A percentile compares a stretch with the other conserved stretches of the same genome.
Conservation (phyloP, 2,329 filamentous ascomycete genomes). For the Myriosclerotinia curreyana region DNA sequence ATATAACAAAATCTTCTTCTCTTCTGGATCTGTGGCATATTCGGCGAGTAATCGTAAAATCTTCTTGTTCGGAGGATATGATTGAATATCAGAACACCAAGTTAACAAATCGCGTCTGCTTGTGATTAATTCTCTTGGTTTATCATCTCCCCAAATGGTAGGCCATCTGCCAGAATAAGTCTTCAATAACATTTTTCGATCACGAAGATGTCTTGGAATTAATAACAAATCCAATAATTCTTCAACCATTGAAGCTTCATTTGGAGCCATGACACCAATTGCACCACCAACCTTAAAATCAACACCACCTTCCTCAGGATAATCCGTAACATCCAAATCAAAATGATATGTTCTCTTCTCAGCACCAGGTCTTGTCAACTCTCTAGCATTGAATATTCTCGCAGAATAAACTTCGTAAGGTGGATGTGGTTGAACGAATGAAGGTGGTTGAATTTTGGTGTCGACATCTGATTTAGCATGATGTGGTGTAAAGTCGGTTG, state of each 20-base stretch:
- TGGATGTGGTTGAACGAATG: slow-evolving; percentile 90
- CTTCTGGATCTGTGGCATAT: slow-evolving; percentile 72
- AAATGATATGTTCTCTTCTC: slow-evolving; percentile 98
- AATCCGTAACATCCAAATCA: slow-evolving; percentile 93
- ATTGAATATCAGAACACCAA: slow-evolving; percentile 94
- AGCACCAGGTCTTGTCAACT: slow-evolving; percentile 82
- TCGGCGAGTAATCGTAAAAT: slow-evolving; percentile 84
- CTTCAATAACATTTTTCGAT: slow-evolving; percentile 76
- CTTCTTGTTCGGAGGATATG: slow-evolving; percentile 84
- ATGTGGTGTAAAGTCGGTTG: slow-evolving; percentile 39
- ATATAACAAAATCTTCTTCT: slow-evolving; percentile 85
- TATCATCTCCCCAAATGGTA: slow-evolving; percentile 94
- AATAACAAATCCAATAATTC: slow-evolving; percentile 79
- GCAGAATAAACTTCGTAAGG: slow-evolving; percentile 90
- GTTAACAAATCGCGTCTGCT: slow-evolving; percentile 89
- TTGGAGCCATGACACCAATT: slow-evolving; percentile 89
- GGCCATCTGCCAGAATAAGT: slow-evolving; percentile 87
- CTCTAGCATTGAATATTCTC: slow-evolving; percentile 78
- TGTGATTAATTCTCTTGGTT: slow-evolving; percentile 79
- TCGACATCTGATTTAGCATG: slow-evolving; percentile 42
- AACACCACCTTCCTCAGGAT: slow-evolving; percentile 76
- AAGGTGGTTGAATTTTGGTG: slow-evolving; percentile 69
- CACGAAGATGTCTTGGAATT: slow-evolving; percentile 76
- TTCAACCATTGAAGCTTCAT: slow-evolving; percentile 72
- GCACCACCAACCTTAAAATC: slow-evolving; percentile 97